phyloP scores from a whole-genome alignment of 805 yeast species.

The Wickerhamiella kurtzmanii region DNA sequence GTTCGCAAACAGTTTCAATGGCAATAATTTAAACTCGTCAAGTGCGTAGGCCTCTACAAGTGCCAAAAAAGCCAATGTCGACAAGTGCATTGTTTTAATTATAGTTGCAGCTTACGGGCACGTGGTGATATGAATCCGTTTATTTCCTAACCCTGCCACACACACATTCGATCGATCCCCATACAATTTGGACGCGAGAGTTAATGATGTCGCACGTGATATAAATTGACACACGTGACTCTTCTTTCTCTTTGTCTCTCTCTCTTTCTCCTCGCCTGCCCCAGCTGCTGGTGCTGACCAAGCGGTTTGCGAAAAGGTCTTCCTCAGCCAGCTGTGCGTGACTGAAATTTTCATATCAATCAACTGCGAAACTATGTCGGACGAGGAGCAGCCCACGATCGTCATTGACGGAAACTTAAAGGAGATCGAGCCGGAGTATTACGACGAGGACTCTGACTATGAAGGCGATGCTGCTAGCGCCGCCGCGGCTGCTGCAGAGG shows the following conservation, averaged over 20 bases:
- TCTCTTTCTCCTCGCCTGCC: too few relatives aligned
- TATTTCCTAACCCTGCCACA: too few relatives aligned
- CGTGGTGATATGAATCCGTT: too few relatives aligned
- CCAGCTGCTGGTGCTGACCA: not conserved
- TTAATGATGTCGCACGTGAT: too few relatives aligned
- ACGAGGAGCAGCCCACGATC: slow-evolving; percentile 51
- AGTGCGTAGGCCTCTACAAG: not conserved
- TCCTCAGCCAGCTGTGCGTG: not conserved
- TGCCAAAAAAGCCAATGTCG: too few relatives aligned
- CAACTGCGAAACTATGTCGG: slow-evolving; percentile 11
- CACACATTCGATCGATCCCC: too few relatives aligned
- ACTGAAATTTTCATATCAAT: slow-evolving; percentile 1
- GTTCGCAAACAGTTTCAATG: slow-evolving; percentile 34
- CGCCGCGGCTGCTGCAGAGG: slow-evolving; percentile 19
- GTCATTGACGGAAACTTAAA: slow-evolving; percentile 54
- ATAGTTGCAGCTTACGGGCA: too few relatives aligned
- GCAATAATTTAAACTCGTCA: slow-evolving; percentile 25
- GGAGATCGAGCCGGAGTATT: slow-evolving; percentile 30
- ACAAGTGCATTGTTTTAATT: too few relatives aligned
- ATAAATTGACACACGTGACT: too few relatives aligned
- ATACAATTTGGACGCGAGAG: too few relatives aligned
- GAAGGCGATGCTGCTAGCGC: slow-evolving; percentile 24
- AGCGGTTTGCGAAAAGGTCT: not conserved
- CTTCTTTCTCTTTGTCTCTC: too few relatives aligned
- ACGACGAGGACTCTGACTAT: slow-evolving; percentile 29